Percentiles rank a stretch among this genome's conserved stretches.
These are phyloP conservation scores for Colletotrichum aenigma DNA, from an alignment of 2,329 filamentous ascomycete genomes.

Conservation along the genomic window DNA sequence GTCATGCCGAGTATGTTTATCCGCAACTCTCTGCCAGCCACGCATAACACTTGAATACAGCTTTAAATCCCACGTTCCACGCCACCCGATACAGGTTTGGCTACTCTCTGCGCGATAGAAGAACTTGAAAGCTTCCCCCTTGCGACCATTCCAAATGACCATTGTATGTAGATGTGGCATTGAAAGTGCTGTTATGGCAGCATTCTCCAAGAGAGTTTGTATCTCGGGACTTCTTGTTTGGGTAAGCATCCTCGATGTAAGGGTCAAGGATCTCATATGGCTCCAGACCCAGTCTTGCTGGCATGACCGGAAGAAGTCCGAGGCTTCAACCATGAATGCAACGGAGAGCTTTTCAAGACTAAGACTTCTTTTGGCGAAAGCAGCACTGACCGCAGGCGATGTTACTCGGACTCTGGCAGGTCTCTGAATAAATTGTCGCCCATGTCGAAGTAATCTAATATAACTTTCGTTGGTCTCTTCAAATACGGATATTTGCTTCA, in stretches of 20 bases:
- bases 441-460: neutral
- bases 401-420: neutral
- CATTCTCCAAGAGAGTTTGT: conserved; percentile 27
- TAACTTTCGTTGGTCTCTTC: conserved; percentile 29
- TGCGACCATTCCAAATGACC: conserved; percentile 36
- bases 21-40: neutral
- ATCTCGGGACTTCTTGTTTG: conserved; percentile 21
- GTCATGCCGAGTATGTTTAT: neutral
- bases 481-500: conserved; percentile 29
- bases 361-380: conserved; percentile 30
- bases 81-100: neutral
- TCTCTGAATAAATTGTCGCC: accelerated
- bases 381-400: conserved; percentile 2
- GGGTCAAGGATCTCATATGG: conserved; percentile 32
- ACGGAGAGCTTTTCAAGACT: conserved; percentile 30
- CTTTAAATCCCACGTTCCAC: neutral
- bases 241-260: conserved; percentile 34
- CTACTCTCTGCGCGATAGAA: conserved; percentile 26
- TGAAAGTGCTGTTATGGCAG: conserved; percentile 22
- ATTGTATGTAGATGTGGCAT: conserved; percentile 36
- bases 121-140: conserved; percentile 34
- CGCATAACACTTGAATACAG: neutral
- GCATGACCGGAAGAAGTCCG: conserved; percentile 29
- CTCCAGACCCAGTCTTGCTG: conserved; percentile 28
- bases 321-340: conserved; percentile 31